A percentile compares a stretch with the other conserved stretches of the same genome.
Evolutionary conservation across 2,329 filamentous ascomycete genomes (phyloP).

Genomic region (Calycina herbarum): DNA sequence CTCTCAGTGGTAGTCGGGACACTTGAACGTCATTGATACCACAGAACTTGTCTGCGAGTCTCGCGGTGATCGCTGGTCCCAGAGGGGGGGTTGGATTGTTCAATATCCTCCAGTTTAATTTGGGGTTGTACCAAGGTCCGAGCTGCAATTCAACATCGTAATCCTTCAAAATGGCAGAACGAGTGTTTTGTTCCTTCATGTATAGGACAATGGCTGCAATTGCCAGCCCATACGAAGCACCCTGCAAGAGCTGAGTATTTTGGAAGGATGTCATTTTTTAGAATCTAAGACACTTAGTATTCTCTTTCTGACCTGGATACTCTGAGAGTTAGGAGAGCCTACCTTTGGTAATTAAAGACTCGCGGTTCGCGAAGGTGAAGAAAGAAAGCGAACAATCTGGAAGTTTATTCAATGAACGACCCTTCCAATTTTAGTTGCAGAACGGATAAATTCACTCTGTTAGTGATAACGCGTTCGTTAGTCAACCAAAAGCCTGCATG

Average conservation of each 20-base stretch:
- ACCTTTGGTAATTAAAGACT: neutral
- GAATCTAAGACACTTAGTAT: neutral
- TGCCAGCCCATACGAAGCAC: neutral
- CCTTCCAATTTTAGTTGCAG: too few species aligned
- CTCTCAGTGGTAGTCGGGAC: neutral
- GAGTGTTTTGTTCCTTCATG: neutral
- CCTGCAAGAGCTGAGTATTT: neutral
- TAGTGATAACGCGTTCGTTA: too few species aligned
- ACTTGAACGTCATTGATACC: slow-evolving; percentile 3
- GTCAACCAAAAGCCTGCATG: too few species aligned
- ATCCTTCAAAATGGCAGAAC: neutral
- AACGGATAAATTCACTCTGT: too few species aligned
- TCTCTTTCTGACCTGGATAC: neutral
- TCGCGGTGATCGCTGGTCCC: neutral
- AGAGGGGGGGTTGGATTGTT: neutral
- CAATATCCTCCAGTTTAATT: neutral
- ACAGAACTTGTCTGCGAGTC: neutral
- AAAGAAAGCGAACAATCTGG: too few species aligned
- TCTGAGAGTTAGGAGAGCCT: neutral
- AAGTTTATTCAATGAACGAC: too few species aligned
- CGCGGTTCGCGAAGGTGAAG: too few species aligned
- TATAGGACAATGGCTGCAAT: slow-evolving; percentile 4
- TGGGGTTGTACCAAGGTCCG: too few species aligned
- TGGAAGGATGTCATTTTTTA: neutral
- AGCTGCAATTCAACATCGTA: too few species aligned